phyloP scores from a whole-genome alignment of 2,329 filamentous ascomycete genomes.

The Apiospora hydei region DNA sequence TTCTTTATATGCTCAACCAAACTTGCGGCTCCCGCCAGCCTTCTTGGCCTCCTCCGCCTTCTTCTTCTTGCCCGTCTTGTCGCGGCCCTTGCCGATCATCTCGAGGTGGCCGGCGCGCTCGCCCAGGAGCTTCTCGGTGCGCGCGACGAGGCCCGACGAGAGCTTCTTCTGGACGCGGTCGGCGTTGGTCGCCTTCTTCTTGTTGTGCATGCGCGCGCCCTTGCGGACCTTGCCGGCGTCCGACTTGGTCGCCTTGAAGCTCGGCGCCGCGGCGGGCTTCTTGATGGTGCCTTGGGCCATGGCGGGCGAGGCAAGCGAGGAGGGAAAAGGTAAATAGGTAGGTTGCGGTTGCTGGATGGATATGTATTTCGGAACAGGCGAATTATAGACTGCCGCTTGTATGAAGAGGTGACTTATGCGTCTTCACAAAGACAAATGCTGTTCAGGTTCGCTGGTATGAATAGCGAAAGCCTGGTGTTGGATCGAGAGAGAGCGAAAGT shows the following conservation, averaged over 20 bases:
- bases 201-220: slow-evolving; percentile 42
- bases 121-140: slow-evolving; percentile 65
- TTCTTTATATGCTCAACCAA: slow-evolving; percentile 31
- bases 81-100: slow-evolving; percentile 59
- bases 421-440: neutral
- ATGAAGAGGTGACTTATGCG: neutral
- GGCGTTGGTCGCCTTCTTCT: slow-evolving; percentile 44
- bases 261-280: slow-evolving; percentile 47
- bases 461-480: neutral
- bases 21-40: slow-evolving; percentile 32
- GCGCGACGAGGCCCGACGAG: slow-evolving; percentile 59
- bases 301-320: slow-evolving; percentile 19
- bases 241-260: slow-evolving; percentile 52
- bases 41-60: slow-evolving; percentile 41
- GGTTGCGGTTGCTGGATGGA: neutral
- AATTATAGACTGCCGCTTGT: neutral
- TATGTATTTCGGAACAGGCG: neutral
- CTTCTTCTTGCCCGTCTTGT: slow-evolving; percentile 48
- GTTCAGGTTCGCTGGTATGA: neutral
- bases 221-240: slow-evolving; percentile 46
- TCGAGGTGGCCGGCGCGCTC: slow-evolving; percentile 67
- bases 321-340: neutral
- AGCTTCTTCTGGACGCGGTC: slow-evolving; percentile 64
- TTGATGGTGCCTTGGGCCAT: slow-evolving; percentile 66
- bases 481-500: neutral